These are phyloP conservation scores for Remersonia thermophila DNA, from an alignment of 2,329 filamentous ascomycete genomes.

Conservation along the genomic window DNA sequence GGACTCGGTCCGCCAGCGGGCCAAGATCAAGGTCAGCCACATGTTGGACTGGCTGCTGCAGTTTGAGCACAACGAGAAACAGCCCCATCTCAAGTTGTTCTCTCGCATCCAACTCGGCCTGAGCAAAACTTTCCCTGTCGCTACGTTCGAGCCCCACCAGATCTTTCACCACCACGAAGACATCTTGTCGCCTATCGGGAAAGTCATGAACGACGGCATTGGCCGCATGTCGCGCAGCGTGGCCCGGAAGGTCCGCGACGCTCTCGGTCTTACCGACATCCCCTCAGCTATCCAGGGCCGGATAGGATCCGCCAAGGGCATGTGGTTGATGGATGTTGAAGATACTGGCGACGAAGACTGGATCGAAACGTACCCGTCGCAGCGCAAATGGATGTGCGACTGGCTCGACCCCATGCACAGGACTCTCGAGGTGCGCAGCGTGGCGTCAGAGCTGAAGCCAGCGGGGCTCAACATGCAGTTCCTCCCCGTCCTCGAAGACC, in stretches of 20 bases:
- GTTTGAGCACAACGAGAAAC: slow-evolving; percentile 29
- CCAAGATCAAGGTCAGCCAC: slow-evolving; percentile 25
- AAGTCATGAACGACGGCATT: slow-evolving; percentile 57
- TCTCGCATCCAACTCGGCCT: slow-evolving; percentile 43
- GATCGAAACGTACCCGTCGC: slow-evolving; percentile 56
- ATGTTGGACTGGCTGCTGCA: slow-evolving; percentile 44
- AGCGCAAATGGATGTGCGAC: slow-evolving; percentile 53
- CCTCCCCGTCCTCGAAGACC: slow-evolving; percentile 53
- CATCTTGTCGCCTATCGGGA: slow-evolving; percentile 26
- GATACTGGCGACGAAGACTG: slow-evolving; percentile 38
- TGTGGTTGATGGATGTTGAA: slow-evolving; percentile 53
- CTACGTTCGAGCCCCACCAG: slow-evolving; percentile 33
- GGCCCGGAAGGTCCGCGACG: slow-evolving; percentile 37
- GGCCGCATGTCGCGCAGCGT: slow-evolving; percentile 50
- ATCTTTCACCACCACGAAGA: slow-evolving; percentile 30
- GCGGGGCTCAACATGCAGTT: slow-evolving; percentile 55
- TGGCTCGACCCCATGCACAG: slow-evolving; percentile 37
- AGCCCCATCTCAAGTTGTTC: slow-evolving; percentile 44
- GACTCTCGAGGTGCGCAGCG: slow-evolving; percentile 51
- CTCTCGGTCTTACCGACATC: slow-evolving; percentile 37
- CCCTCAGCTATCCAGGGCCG: slow-evolving; percentile 58
- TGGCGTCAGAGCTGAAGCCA: slow-evolving; percentile 33
- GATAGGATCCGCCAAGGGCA: slow-evolving; percentile 60
- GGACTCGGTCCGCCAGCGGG: slow-evolving; percentile 17
- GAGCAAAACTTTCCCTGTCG: slow-evolving; percentile 35